A percentile compares a stretch with the other conserved stretches of the same genome.
phyloP scores from a whole-genome alignment of 2,329 filamentous ascomycete genomes.

The Aquanectria penicillioides region DNA sequence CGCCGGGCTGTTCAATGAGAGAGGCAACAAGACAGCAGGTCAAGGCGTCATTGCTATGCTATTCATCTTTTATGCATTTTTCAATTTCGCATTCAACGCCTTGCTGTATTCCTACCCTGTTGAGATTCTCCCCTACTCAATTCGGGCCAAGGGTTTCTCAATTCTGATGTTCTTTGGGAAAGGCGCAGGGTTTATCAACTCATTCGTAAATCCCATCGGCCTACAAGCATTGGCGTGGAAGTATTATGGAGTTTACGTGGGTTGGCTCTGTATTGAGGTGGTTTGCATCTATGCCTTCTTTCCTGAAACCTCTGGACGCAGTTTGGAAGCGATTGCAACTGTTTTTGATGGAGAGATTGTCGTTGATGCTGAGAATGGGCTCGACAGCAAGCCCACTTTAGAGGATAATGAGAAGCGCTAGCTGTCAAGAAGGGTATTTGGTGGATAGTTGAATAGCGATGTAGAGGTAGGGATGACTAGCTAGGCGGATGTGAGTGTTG shows the following conservation, averaged over 20 bases:
- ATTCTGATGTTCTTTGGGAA: conserved; percentile 32
- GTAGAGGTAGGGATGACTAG: too few relatives aligned
- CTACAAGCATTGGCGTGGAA: conserved; percentile 20
- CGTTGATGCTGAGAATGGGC: neutral
- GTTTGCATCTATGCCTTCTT: conserved; percentile 16
- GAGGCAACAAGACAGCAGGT: conserved; percentile 15
- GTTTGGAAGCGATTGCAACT: neutral
- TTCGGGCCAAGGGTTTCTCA: conserved; percentile 29
- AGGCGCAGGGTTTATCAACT: conserved; percentile 15
- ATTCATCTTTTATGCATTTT: conserved; percentile 29
- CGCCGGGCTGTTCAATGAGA: conserved; percentile 26
- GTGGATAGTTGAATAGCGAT: too few relatives aligned
- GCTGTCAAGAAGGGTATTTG: too few relatives aligned
- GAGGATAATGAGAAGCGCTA: neutral
- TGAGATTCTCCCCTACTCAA: conserved; percentile 26
- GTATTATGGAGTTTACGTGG: conserved; percentile 19
- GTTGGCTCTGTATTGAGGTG: conserved; percentile 15
- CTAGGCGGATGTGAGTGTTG: too few relatives aligned
- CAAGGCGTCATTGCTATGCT: conserved; percentile 22
- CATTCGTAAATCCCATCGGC: conserved; percentile 21
- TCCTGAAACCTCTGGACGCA: conserved; percentile 16
- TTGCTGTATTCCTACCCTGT: conserved; percentile 29
- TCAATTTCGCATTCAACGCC: conserved; percentile 32
- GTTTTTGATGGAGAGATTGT: neutral
- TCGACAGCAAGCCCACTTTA: neutral